Evolutionary conservation across 768 basidiomycete genomes (phyloP), one percentile per base, ranked within the genome.

Genomic region (Podaxis mareebaensis): DNA sequence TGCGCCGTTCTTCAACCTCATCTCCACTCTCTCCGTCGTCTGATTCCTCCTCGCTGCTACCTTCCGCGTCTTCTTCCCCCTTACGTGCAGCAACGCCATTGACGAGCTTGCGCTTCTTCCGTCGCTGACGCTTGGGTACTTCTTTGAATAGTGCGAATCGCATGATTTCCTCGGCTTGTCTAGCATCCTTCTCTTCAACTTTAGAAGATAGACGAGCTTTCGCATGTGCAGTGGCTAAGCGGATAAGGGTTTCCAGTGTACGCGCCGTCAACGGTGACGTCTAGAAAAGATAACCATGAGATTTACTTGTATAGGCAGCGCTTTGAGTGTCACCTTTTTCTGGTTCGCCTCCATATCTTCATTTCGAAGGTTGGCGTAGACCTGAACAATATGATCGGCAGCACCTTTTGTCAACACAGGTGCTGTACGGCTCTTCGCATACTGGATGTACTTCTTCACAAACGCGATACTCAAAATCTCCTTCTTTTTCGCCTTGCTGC

Each of bases 391-490:
- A 74, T 90, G 85, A 73, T 97, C 95, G 61, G 96, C 94, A 4
- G 97, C 97, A 44, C 92, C 95, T 73, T 95, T 91, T 6, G 93
- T 96, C 67, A 99, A 78, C 24, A 84, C 87, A 1, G 97, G 97
- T 62, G 91, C 84, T 17, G 88, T 83, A 69, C 90, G 88, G 76
- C 87, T 91, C 78, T 98, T 99, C 48, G 96, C 92, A 70, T 98
- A 98, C 76, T 99, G 96, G 62, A 99, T 91, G 70, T 96, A 99
- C 77, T 98, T 99, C 78, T 99, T 99, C 73, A 99, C 88, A 72
- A 99, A 99, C 4, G 90, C 79, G 65, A 97, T 94, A 69, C 88
- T 94, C 62, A 99, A 82, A 42, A 99, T 89, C 75, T 99, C 95
- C 65, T 87, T 84, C 60, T 84, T 85, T 75, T 88, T 90, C 53